Base-by-base conservation (phyloP, 768 basidiomycete species). In the Amanita inopinata region DNA sequence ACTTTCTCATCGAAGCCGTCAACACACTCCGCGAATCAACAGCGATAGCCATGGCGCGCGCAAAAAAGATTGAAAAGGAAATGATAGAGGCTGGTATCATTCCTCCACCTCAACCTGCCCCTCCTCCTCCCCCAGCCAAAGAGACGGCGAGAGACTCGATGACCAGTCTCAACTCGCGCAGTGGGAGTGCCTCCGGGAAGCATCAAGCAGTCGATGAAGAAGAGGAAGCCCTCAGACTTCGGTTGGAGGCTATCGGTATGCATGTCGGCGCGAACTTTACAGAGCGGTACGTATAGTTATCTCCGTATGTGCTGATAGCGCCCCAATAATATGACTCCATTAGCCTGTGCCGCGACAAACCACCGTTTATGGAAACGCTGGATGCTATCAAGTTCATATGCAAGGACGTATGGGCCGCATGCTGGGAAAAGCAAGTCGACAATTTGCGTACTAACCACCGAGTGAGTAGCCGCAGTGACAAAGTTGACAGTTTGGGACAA, bases 311-410 rank as follows among this genome's bases (percentile, higher is more conserved):
- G 8, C 27, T 25, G 44, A 33, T 15, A 38, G 18, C 15, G 34
- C 14, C 12, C 11, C 37, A 4, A 20, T 19, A 10, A 15, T 31
- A 32, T 46, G 19, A 11, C n/a, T n/a, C n/a, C 14, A 12, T 8
- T 23, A 94, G 92, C 49, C 58, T 94, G 45, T 83, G 83, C 56
- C 73, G 82, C 25, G 81, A 88, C 48, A 69, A 81, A 51, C 66
- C 77, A 23, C 69, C 86, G 40, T 87, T 94, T 45, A 60, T 76
- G 0, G 85, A 93, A 56, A 84, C 89, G 0, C 69, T 97, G 5
- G 93, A 97, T 47, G 80, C 76, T 7, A 80, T 97, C 64, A 96
- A 97, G 60, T 96, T 96, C 55, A 73, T 97, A 45, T 97, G 92
- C 66, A 97, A 97, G 56, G 92, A 97, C 44, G 64, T 97, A n/a